Evolutionary conservation across 805 yeast genomes (phyloP), one percentile per base, ranked within the genome.

Genomic region (Yarrowia alimentaria): DNA sequence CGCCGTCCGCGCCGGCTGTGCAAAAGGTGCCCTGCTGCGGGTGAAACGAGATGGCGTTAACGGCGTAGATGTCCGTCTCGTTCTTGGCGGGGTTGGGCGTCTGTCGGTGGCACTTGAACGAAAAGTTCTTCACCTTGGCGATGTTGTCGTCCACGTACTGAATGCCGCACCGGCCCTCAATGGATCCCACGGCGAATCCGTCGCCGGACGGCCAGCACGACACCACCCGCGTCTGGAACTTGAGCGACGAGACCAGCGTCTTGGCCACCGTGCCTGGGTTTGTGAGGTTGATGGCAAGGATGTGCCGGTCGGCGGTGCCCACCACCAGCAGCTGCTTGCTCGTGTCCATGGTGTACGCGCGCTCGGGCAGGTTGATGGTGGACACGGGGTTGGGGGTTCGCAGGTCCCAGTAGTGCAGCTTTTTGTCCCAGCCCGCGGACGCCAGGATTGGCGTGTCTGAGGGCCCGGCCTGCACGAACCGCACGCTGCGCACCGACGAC

Each of bases 391-490:
- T 82, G 35, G 60, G 70, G 57, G 81, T 81, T 62, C 97, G 81
- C 69, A 85, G 74, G 68, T 93, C 98, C 99, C 99, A 91, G 68
- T 93, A 93, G 64, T 79, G 81, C 56, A 93, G 69, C 1, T 97
- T 88, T 68, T 88, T 89, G 68, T 93, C 99, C 97, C 97, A 93
- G 6, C 96, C 87, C 6, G 95, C 96, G 34, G 90, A 79, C 3
- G 89, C 97, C 20, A 91, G 79, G 57, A 86, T 86, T 32, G 78
- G 88, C 21, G 70, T 73, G 1, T 88, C 78, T 7, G 81, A 72
- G n/a, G 90, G 88, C 0, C 95, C 95, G 63, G 90, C 83, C 55
- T 82, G 83, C 9, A 87, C 95, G 55, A 77, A 80, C 51, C 95
- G 72, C 17, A 91, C 85, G 11, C 77, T 65, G 52, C 76, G 78